Evolutionary conservation across 164 flowering plant species (phyloP).

Genomic region (Vitis vinifera): DNA sequence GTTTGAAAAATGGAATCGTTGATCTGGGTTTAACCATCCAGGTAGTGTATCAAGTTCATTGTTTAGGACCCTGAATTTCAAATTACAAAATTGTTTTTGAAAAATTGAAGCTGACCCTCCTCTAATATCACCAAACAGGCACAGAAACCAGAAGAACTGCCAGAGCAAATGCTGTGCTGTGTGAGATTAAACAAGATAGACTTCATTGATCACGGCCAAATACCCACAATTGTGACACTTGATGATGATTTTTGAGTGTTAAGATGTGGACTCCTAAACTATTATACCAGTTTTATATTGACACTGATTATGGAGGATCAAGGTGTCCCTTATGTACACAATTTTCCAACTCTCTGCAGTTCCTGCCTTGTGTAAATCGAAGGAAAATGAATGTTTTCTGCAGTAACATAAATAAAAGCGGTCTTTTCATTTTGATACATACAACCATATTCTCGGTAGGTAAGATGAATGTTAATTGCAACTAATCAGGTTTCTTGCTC

Average conservation of each 20-base stretch:
- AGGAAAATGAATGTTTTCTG: not conserved
- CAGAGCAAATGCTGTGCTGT: slow-evolving; percentile 83
- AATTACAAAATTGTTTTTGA: not conserved
- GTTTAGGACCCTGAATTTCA: not conserved
- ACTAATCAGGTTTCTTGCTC: too few species aligned
- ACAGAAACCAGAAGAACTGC: slow-evolving; percentile 88
- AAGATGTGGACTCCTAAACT: not conserved
- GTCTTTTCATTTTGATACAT: not conserved
- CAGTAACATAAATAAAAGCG: not conserved
- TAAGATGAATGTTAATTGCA: too few species aligned
- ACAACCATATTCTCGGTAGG: too few species aligned
- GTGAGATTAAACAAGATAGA: slow-evolving; percentile 78
- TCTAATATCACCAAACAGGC: slow-evolving; percentile 46
- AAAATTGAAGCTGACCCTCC: not conserved
- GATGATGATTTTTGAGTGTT: slow-evolving; percentile 22
- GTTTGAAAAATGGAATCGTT: slow-evolving; percentile 67
- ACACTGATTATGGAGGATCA: not conserved
- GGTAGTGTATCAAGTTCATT: slow-evolving; percentile 34
- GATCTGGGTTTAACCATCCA: slow-evolving; percentile 93
- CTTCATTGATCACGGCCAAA: slow-evolving; percentile 77
- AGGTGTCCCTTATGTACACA: not conserved
- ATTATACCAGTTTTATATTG: not conserved
- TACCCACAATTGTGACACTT: slow-evolving; percentile 59
- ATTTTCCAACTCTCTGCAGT: not conserved
- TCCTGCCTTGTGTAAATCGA: not conserved